phyloP scores from a whole-genome alignment of 257 asterid genomes.

The Thymus mandschuricus region DNA sequence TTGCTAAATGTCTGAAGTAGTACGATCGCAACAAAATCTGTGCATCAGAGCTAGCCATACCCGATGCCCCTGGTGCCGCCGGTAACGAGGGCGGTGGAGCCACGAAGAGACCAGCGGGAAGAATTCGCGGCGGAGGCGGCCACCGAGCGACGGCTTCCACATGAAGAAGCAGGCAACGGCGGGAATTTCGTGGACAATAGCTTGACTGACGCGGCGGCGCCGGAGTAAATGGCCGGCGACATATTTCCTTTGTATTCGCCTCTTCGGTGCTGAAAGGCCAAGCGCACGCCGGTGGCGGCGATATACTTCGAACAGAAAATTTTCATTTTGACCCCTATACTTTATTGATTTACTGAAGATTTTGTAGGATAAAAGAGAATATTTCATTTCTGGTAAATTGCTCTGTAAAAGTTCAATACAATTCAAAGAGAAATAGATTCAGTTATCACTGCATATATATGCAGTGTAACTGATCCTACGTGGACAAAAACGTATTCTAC shows the following conservation, averaged over 20 bases:
- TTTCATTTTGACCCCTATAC: background rate
- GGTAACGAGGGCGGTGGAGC: constrained; percentile 63
- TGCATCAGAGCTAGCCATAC: constrained; percentile 25
- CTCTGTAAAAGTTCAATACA: too few relatives aligned
- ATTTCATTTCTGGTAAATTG: too few relatives aligned
- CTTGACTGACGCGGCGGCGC: constrained; percentile 7
- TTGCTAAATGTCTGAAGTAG: background rate
- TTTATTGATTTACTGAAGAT: too few relatives aligned
- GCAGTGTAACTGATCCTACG: too few relatives aligned
- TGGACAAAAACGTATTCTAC: too few relatives aligned
- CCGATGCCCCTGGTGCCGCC: constrained; percentile 73
- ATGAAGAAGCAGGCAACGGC: constrained; percentile 10
- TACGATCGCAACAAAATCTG: background rate
- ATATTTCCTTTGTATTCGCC: background rate
- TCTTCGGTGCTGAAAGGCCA: background rate
- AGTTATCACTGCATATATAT: too few relatives aligned
- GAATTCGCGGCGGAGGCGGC: constrained; percentile 33
- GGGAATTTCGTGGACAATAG: constrained; percentile 8
- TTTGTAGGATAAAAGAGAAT: too few relatives aligned
- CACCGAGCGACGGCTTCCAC: constrained; percentile 8
- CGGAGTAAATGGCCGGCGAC: constrained; percentile 30
- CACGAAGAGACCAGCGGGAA: constrained; percentile 59
- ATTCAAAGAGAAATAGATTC: too few relatives aligned
- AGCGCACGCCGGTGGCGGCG: too few relatives aligned
- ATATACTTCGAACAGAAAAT: background rate